Base-by-base conservation (phyloP, 2,329 filamentous ascomycete species). In the Penicillium psychrosexuale region DNA sequence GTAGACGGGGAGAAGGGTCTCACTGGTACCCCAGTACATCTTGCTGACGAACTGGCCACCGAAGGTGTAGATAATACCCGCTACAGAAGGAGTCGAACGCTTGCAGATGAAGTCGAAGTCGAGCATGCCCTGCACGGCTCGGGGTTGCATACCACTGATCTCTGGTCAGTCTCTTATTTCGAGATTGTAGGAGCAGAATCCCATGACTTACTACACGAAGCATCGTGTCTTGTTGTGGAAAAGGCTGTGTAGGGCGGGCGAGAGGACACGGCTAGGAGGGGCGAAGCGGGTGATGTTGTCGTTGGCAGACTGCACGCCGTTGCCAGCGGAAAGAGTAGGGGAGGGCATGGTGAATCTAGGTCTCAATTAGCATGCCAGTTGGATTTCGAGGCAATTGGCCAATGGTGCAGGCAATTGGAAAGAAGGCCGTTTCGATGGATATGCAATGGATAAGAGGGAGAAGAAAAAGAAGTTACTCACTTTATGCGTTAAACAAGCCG, bases 81-180 rank as follows among this genome's bases (percentile, higher is more conserved):
- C 94, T 56, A 99, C 94, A 56, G 94, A 99, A 63, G 94, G 94
- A 58, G 90, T 95, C 75, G 87, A 84, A 72, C 94, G 90, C 87
- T 97, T 97, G 91, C 94, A 99, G 81, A 99, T 99, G 85, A 97
- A 99, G 84, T 99, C 94, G 77, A 99, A 99, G 79, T 99, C 94
- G 75, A 99, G 89, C 88, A 92, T 92, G 75, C 89, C 89, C 81
- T 92, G 89, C 65, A 92, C 89, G 68, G 90, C 89, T 77, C 92
- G 87, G 73, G 94, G 93, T 82, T 99, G 94, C 74, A 99, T 90
- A 77, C 94, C 94, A 81, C 84, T 86, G 69, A 19, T 47, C 17
- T 44, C 36, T 13, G 9, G 58, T 69, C 55, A 65, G 57, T 55
- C 60, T n/a, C 15, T 30, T 7, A 5, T n/a, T 8, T 22, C 28